Evolutionary conservation across 2,329 filamentous ascomycete genomes (phyloP).

Genomic region (Lecanicillium sp.): DNA sequence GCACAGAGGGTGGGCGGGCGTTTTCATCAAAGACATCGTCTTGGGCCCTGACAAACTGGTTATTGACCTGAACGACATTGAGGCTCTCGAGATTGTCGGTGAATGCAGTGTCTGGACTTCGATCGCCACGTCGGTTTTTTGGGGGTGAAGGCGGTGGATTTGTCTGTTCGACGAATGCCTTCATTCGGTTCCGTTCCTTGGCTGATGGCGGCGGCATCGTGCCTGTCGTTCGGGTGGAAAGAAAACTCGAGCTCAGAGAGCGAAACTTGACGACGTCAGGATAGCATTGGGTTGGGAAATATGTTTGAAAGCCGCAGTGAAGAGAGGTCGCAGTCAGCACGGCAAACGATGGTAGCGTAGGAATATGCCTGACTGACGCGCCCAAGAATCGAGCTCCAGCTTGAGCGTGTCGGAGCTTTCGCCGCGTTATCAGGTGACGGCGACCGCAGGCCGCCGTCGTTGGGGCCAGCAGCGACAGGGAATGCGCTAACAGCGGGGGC

Average conservation of each 20-base stretch:
- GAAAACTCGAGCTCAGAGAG: not conserved
- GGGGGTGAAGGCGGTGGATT: not conserved
- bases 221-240: not conserved
- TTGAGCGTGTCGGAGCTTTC: not conserved
- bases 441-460: constrained; percentile 9
- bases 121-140: constrained; percentile 1
- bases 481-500: not conserved
- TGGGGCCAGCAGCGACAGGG: not conserved
- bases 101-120: constrained; percentile 3
- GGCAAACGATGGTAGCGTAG: too few species aligned
- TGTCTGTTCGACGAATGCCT: constrained; percentile 9
- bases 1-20: constrained; percentile 3
- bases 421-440: constrained; percentile 25
- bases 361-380: not conserved
- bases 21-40: constrained; percentile 1
- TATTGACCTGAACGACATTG: not conserved
- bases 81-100: constrained; percentile 10
- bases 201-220: constrained; percentile 3
- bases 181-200: constrained; percentile 7
- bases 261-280: too few species aligned
- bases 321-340: too few species aligned
- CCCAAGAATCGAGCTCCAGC: not conserved
- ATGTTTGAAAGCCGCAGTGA: too few species aligned
- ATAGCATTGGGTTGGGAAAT: too few species aligned
- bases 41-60: not conserved